phyloP scores from a whole-genome alignment of 805 yeast genomes.

The Yamadazyma ubonensis region DNA sequence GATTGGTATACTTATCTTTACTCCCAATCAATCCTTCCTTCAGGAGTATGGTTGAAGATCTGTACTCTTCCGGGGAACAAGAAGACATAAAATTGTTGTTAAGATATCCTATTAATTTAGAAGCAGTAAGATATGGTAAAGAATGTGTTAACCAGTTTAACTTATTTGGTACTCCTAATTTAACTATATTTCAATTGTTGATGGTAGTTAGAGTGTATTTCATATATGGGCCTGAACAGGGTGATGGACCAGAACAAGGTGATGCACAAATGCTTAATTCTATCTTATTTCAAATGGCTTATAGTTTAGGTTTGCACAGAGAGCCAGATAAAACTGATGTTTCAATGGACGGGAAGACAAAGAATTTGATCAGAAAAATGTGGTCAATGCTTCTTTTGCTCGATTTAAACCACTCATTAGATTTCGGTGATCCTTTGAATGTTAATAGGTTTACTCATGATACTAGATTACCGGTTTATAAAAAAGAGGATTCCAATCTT shows the following conservation, averaged over 20 bases:
- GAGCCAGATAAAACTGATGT: slow-evolving; percentile 48
- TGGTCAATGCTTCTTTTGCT: slow-evolving; percentile 32
- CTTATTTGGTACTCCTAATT: slow-evolving; percentile 37
- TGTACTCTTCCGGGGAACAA: slow-evolving; percentile 18
- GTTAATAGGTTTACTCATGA: slow-evolving; percentile 30
- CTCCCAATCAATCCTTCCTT: slow-evolving; percentile 26
- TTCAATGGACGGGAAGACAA: slow-evolving; percentile 28
- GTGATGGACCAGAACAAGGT: slow-evolving; percentile 59
- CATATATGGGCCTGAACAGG: slow-evolving; percentile 50
- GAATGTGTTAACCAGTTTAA: slow-evolving; percentile 36
- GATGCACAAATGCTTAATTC: slow-evolving; percentile 50
- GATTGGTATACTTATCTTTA: slow-evolving; percentile 37
- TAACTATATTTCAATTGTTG: slow-evolving; percentile 53
- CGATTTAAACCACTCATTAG: slow-evolving; percentile 28
- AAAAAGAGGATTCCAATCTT: slow-evolving; percentile 36
- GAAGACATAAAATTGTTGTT: slow-evolving; percentile 25
- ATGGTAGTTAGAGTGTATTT: slow-evolving; percentile 51
- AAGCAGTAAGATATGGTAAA: slow-evolving; percentile 30
- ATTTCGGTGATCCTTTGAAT: slow-evolving; percentile 35
- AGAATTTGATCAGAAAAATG: slow-evolving; percentile 34
- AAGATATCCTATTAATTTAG: slow-evolving; percentile 29
- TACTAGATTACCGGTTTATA: slow-evolving; percentile 26
- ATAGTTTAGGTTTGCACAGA: slow-evolving; percentile 63
- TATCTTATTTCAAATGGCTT: slow-evolving; percentile 64
- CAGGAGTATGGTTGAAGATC: slow-evolving; percentile 17